Conservation (phyloP, 352 stramenopile genomes). For the Phytophthora quininea region DNA sequence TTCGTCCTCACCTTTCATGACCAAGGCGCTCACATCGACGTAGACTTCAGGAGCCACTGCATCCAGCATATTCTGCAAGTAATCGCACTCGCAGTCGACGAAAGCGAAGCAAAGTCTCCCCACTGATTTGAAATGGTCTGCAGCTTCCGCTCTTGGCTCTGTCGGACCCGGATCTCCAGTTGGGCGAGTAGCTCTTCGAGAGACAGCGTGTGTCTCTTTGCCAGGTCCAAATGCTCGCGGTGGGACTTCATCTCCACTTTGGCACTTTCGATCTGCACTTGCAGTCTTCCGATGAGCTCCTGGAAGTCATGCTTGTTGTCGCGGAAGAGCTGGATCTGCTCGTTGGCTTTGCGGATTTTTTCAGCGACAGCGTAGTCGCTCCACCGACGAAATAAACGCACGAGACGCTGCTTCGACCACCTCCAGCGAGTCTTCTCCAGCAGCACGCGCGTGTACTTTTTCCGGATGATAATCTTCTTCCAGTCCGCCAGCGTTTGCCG, state of each 20-base stretch:
- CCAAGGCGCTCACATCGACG: slow-evolving; percentile 46
- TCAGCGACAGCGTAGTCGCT: slow-evolving; percentile 39
- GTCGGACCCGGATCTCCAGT: slow-evolving; percentile 49
- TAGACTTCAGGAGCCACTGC: slow-evolving; percentile 47
- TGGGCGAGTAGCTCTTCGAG: slow-evolving; percentile 63
- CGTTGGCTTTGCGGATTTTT: slow-evolving; percentile 37
- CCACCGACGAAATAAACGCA: slow-evolving; percentile 55
- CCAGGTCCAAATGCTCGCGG: slow-evolving; percentile 66
- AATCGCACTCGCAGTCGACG: slow-evolving; percentile 58
- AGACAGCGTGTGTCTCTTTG: slow-evolving; percentile 59
- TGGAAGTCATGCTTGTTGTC: slow-evolving; percentile 59
- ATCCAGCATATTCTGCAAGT: slow-evolving; percentile 69
- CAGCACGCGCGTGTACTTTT: slow-evolving; percentile 76
- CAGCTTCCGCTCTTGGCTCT: slow-evolving; percentile 63
- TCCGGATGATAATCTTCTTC: slow-evolving; percentile 75
- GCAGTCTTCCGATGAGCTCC: slow-evolving; percentile 54
- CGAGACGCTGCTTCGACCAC: slow-evolving; percentile 56
- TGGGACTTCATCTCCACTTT: slow-evolving; percentile 51
- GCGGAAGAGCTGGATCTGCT: slow-evolving; percentile 51
- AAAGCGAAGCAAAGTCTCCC: slow-evolving; percentile 64
- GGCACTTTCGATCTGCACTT: slow-evolving; percentile 57
- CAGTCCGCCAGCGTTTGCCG: slow-evolving; percentile 69
- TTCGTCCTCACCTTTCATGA: slow-evolving; percentile 63
- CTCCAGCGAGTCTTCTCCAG: slow-evolving; percentile 61
- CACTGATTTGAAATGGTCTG: slow-evolving; percentile 73